A percentile compares a stretch with the other conserved stretches of the same genome.
phyloP scores from a whole-genome alignment of 2,329 filamentous ascomycete species.

The Cladophialophora exuberans region DNA sequence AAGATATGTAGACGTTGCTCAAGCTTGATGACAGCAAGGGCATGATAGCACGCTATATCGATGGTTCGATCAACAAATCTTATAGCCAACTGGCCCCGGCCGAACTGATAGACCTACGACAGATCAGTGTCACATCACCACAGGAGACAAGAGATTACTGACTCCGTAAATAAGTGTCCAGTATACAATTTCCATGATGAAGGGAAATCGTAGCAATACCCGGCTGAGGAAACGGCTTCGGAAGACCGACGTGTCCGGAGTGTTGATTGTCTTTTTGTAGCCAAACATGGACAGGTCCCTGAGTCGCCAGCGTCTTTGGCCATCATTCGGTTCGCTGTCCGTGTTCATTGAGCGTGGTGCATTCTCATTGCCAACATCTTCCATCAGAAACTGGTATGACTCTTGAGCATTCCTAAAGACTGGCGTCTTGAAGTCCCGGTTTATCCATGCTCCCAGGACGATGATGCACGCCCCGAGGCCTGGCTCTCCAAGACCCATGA shows the following conservation, averaged over 20 bases:
- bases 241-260: slow-evolving; percentile 65
- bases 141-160: slow-evolving; percentile 23
- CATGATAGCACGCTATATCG: slow-evolving; percentile 44
- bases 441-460: slow-evolving; percentile 64
- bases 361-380: slow-evolving; percentile 9
- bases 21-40: slow-evolving; percentile 45
- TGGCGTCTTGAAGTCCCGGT: slow-evolving; percentile 44
- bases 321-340: background rate
- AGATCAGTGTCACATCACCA: background rate
- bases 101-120: slow-evolving; percentile 28
- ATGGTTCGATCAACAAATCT: slow-evolving; percentile 39
- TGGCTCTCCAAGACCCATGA: slow-evolving; percentile 19
- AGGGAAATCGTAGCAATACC: slow-evolving; percentile 53
- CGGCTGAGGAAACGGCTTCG: slow-evolving; percentile 35
- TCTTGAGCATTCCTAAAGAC: background rate
- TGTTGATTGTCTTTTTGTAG: slow-evolving; percentile 52
- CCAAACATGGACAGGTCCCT: slow-evolving; percentile 52
- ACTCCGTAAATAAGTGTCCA: slow-evolving; percentile 63
- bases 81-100: slow-evolving; percentile 3
- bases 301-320: slow-evolving; percentile 51
- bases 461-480: slow-evolving; percentile 36
- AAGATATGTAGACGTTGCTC: slow-evolving; percentile 43
- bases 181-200: slow-evolving; percentile 72
- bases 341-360: background rate
- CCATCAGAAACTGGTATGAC: background rate